Conservation (phyloP, 371 early-diverging fungal species). For the Haplosporangium sp. region DNA sequence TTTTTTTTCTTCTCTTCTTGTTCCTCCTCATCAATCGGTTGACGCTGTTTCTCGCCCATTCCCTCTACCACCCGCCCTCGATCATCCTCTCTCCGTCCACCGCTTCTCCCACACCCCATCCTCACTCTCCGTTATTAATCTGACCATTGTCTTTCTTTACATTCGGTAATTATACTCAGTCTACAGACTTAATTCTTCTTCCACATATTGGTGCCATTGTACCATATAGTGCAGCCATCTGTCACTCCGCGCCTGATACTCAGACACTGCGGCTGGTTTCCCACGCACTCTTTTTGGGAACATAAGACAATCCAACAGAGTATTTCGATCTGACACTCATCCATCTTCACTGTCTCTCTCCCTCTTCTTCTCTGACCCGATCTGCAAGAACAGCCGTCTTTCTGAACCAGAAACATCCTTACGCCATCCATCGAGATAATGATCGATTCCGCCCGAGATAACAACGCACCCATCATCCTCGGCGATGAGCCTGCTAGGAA, state of each 20-base stretch:
- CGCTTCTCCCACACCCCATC: background rate
- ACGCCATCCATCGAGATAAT: no score
- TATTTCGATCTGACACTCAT: no score
- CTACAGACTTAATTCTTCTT: background rate
- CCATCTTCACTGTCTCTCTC: no score
- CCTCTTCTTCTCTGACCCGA: no score
- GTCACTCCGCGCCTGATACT: background rate
- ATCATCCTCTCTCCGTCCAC: background rate
- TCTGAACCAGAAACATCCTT: no score
- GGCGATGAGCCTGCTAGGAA: constrained; percentile 6
- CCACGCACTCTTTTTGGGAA: no score
- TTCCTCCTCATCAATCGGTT: background rate
- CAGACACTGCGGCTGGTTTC: background rate
- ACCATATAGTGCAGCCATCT: background rate
- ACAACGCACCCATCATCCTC: background rate
- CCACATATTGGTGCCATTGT: background rate
- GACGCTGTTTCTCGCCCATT: background rate
- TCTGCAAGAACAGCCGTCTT: no score
- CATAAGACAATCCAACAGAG: no score
- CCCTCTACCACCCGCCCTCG: background rate
- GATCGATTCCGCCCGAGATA: background rate
- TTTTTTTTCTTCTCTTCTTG: background rate
- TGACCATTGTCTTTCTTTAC: background rate
- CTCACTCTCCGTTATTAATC: background rate
- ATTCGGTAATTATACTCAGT: background rate